Evolutionary conservation across 2,329 filamentous ascomycete species (phyloP).

Genomic region (Uncinocarpus reesii): DNA sequence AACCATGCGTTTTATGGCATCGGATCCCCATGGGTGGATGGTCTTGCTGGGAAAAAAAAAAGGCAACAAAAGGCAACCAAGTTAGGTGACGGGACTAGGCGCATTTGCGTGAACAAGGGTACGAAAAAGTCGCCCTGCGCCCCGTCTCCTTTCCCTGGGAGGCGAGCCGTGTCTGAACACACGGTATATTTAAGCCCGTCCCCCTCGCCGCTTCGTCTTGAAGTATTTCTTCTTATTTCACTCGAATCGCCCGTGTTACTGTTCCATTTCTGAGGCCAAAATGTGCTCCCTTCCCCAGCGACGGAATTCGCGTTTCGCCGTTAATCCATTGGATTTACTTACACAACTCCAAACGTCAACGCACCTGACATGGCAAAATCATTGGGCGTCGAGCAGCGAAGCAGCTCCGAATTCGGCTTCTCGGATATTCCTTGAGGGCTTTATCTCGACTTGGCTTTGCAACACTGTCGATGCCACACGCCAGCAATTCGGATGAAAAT

Average conservation of each 20-base stretch:
- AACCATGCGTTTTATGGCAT: background rate
- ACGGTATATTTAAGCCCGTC: background rate
- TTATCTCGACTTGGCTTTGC: background rate
- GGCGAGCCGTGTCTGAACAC: background rate
- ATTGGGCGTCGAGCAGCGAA: background rate
- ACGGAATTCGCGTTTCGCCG: background rate
- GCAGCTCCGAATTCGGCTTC: background rate
- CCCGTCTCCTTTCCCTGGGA: background rate
- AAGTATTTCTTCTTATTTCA: background rate
- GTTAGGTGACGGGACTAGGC: background rate
- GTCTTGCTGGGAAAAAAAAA: background rate
- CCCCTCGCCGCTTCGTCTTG: background rate
- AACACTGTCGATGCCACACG: background rate
- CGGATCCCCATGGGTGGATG: background rate
- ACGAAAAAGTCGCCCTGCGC: background rate
- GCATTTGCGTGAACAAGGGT: background rate
- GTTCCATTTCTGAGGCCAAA: background rate
- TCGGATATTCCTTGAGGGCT: background rate
- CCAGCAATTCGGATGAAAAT: background rate
- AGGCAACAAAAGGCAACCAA: slow-evolving; percentile 12
- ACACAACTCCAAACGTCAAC: background rate
- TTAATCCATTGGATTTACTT: background rate
- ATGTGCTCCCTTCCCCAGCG: background rate
- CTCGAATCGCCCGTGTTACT: background rate
- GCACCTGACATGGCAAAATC: no score